Base-by-base conservation (phyloP, 148 eudicot species). In the Chenopodium formosanum region DNA sequence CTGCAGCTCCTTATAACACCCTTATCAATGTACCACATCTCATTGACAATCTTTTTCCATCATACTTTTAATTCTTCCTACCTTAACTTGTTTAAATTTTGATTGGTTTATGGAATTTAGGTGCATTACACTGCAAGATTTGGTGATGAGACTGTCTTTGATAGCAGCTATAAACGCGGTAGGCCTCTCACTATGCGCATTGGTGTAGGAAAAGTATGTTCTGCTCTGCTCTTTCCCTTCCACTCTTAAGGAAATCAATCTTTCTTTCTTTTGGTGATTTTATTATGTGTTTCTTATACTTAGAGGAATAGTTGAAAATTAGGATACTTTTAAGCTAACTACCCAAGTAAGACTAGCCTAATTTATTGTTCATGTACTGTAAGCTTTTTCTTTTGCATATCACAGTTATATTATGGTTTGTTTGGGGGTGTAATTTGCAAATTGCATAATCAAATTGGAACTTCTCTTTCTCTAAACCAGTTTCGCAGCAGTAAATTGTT, bases 111-210 rank as follows among this genome's bases (percentile, higher is more conserved):
- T 34, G 67, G 81, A 65, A 27, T 58, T 27, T 87, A 94, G 98
- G 86, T 94, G 62, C 97, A 94, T 78, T 94, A 94, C 80, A 94
- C 97, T 48, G 98, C 94, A 19, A 91, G 98, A 74, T 94, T 94
- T 87, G 91, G 86, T 19, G 93, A 94, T 89, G 98, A 91, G 79
- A 92, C 65, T 20, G 91, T 94, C 34, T 94, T 94, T 80, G 98
- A 92, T 75, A 94, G 98, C 85, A 94, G 92, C 78, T 94, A 92
- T 68, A 92, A 94, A 87, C 97, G 97, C 31, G 98, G 90, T n/a
- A 87, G 98, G 67, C 89, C 92, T 80, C 92, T 94, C 48, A 94
- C 95, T n/a, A 91, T 92, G 98, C 97, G 98, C 69, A 81, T 92
- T 64, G 98, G 98, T 76, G 84, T 89, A 46, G 93, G 97, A 48